These are phyloP conservation scores for Aphanomyces astaci DNA, from an alignment of 352 stramenopile genomes.

Conservation along the genomic window DNA sequence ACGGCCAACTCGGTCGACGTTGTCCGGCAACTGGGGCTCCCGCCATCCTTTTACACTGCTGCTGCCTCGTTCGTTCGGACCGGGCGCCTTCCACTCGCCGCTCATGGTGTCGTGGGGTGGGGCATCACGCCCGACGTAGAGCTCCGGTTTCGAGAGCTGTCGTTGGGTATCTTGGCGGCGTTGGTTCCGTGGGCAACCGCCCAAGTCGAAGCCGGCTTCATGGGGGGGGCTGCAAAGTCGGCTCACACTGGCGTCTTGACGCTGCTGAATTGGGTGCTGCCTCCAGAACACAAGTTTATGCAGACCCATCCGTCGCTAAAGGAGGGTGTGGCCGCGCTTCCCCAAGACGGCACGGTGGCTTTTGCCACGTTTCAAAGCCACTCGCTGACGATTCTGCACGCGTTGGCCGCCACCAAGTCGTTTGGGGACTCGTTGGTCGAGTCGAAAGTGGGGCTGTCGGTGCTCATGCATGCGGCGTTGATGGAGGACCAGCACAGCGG, in stretches of 20 bases:
- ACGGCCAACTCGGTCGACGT: constrained; percentile 1
- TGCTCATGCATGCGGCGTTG: constrained; percentile 9
- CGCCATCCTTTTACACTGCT: constrained; percentile 58
- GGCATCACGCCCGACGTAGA: background rate
- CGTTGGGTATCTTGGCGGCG: constrained; percentile 1
- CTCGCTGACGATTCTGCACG: background rate
- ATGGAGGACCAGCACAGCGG: constrained; percentile 15
- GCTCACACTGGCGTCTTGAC: background rate
- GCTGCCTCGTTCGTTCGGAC: constrained; percentile 74
- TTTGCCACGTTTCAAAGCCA: constrained; percentile 11
- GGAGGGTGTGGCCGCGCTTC: background rate
- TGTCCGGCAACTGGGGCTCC: constrained; percentile 47
- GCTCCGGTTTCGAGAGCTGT: background rate
- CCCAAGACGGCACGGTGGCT: background rate
- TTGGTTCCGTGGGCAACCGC: background rate
- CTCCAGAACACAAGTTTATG: constrained; percentile 1
- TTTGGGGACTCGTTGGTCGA: background rate
- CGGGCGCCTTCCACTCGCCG: constrained; percentile 27
- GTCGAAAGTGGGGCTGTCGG: background rate
- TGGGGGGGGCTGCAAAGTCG: background rate
- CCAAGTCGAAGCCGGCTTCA: background rate
- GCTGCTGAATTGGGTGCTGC: constrained; percentile 8
- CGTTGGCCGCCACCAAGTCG: background rate
- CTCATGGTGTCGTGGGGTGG: background rate
- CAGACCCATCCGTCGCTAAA: background rate